Evolutionary conservation across 2,329 filamentous ascomycete genomes (phyloP).

Genomic region (Trichophyton equinum): DNA sequence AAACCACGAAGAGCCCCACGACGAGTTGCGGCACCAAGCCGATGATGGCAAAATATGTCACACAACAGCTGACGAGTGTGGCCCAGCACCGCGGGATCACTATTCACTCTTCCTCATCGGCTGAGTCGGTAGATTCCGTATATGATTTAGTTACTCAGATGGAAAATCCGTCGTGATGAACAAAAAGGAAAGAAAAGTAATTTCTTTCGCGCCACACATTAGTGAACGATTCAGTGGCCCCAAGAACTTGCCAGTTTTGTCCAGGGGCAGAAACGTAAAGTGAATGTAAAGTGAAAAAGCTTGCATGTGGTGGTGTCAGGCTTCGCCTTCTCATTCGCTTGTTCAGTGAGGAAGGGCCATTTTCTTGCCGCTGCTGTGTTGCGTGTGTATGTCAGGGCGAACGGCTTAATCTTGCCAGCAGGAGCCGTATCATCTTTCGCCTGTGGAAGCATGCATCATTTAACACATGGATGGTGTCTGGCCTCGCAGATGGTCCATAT

Average conservation of each 20-base stretch:
- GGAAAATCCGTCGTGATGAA: background rate
- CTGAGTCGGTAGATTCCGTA: background rate
- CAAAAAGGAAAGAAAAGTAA: background rate
- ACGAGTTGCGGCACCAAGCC: background rate
- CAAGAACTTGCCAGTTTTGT: background rate
- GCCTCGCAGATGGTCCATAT: background rate
- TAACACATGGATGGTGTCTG: background rate
- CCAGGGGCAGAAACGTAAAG: background rate
- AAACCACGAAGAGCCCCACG: background rate
- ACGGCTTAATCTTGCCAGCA: slow-evolving; percentile 1
- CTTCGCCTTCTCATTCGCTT: background rate
- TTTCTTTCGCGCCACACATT: background rate
- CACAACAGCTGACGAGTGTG: background rate
- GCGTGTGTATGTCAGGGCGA: background rate
- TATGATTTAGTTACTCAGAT: too few relatives aligned
- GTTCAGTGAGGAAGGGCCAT: background rate
- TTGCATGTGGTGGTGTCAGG: background rate
- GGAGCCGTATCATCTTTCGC: background rate
- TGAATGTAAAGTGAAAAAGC: background rate
- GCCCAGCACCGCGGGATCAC: background rate
- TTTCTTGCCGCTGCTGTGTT: slow-evolving; percentile 1
- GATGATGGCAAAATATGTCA: background rate
- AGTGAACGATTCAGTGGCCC: background rate
- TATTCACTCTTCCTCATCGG: background rate
- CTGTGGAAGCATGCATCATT: background rate